These are phyloP conservation scores for Phytophthora sp. DNA, from an alignment of 352 stramenopile genomes.

Conservation along the genomic window DNA sequence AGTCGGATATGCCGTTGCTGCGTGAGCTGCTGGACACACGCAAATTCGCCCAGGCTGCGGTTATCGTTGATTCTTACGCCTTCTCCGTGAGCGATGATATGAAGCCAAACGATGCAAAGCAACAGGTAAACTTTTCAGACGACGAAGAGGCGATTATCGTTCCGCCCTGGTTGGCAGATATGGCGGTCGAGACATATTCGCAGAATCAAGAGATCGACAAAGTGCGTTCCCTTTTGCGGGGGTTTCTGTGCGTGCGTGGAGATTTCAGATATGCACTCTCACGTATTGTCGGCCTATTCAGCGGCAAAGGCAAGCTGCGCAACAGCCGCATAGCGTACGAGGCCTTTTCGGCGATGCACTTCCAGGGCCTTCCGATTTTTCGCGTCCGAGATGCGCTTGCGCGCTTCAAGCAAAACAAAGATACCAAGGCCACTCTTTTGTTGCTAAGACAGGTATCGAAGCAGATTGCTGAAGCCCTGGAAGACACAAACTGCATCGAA, in stretches of 20 bases:
- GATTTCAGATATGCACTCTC: constrained; percentile 44
- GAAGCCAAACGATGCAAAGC: constrained; percentile 13
- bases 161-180: constrained; percentile 40
- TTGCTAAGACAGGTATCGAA: constrained; percentile 44
- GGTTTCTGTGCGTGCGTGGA: constrained; percentile 44
- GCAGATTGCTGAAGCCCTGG: constrained; percentile 38
- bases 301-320: constrained; percentile 30
- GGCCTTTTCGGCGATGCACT: constrained; percentile 52
- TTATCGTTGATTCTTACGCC: constrained; percentile 38
- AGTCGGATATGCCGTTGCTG: constrained; percentile 29
- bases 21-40: constrained; percentile 37
- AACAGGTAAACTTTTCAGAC: neutral
- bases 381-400: constrained; percentile 49
- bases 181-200: constrained; percentile 47
- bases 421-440: constrained; percentile 37
- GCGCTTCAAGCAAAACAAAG: constrained; percentile 49
- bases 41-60: constrained; percentile 43
- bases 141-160: constrained; percentile 30
- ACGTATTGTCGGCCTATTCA: constrained; percentile 29
- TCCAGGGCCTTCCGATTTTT: constrained; percentile 48
- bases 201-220: constrained; percentile 53
- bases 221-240: constrained; percentile 50
- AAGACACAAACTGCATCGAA: constrained; percentile 16
- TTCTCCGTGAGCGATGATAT: constrained; percentile 30
- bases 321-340: constrained; percentile 48